These are phyloP conservation scores for Tylopilus sp. DNA, from an alignment of 768 basidiomycete species.

Conservation along the genomic window DNA sequence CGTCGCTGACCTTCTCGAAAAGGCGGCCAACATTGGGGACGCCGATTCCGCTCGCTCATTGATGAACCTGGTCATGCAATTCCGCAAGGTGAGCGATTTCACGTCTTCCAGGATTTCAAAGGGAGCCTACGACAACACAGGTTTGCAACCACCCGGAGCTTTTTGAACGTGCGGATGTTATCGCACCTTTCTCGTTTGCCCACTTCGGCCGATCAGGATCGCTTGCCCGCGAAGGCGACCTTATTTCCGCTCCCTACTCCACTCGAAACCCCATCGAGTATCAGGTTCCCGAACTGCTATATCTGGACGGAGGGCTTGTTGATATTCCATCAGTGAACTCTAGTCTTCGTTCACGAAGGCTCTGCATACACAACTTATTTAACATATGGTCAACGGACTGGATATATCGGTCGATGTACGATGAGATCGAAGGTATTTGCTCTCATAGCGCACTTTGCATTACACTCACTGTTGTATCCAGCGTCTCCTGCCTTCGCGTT, in stretches of 20 bases:
- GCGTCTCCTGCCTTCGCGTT: conserved; percentile 70
- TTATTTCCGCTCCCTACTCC: conserved; percentile 78
- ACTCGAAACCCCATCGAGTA: conserved; percentile 85
- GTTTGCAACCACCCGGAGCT: conserved; percentile 99
- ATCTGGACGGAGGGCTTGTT: conserved; percentile 71
- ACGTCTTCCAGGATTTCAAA: not conserved
- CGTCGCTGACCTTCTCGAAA: conserved; percentile 88
- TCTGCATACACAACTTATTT: conserved; percentile 62
- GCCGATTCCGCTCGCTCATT: conserved; percentile 88
- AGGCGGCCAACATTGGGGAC: conserved; percentile 88
- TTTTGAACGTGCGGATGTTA: conserved; percentile 95
- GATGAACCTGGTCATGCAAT: conserved; percentile 99
- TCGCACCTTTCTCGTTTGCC: conserved; percentile 89
- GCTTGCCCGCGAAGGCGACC: conserved; percentile 85
- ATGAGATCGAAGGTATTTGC: conserved; percentile 50
- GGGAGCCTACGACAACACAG: conserved; percentile 35
- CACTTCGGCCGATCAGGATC: conserved; percentile 78
- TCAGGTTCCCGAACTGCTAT: conserved; percentile 69
- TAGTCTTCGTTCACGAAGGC: conserved; percentile 44
- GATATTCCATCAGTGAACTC: conserved; percentile 59
- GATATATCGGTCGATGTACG: conserved; percentile 66
- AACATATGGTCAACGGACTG: conserved; percentile 90
- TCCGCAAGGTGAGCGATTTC: conserved; percentile 71
- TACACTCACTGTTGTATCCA: conserved; percentile 22
- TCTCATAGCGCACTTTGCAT: conserved; percentile 11